Base-by-base conservation (phyloP, 2,329 filamentous ascomycete species). In the Botrytis galanthina region DNA sequence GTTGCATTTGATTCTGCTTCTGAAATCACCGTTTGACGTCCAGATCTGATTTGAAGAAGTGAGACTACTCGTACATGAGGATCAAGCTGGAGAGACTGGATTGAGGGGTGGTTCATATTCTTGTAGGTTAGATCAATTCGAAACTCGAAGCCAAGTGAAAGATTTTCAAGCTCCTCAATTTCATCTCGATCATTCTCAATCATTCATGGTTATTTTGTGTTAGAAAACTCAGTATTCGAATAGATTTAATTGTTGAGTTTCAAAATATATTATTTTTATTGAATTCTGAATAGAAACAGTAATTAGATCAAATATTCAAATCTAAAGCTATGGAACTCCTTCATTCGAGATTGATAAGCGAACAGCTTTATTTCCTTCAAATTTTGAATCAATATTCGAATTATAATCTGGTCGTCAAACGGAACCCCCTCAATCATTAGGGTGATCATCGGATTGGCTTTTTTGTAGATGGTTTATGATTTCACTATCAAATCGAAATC, bases 121-220 rank as follows among this genome's bases (percentile, higher is more conserved):
- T 7, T 54, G 2, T n/a, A 16, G 26, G 5, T 54, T n/a, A n/a
- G 4, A n/a, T 14, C 12, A n/a, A n/a, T n/a, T 54, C 12, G 26
- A n/a, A 54, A 14, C 26, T 51, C 20, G 4, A 51, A 51, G 48
- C 26, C 48, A 51, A 14, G 12, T 51, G 26, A 51, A 51, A 26
- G 48, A 26, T 9, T n/a, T 51, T 51, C 22, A n/a, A 51, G 26
- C 22, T 51, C 5, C 5, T 26, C 10, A 6, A 51, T 6, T 51
- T 51, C 48, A 51, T 10, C n/a, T 54, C 5, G 3, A 54, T 54
- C 6, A 7, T 16, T 54, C 14, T n/a, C 4, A n/a, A n/a, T 3
- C 0, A 16, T 14, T 51, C 10, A n/a, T 16, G 12, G 4, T 16
- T n/a, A 0, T n/a, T 0, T 16, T n/a, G 0, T 14, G 0, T 14